Conservation (phyloP, 495 filamentous ascomycete genomes). For the Aspergillus affinis region DNA sequence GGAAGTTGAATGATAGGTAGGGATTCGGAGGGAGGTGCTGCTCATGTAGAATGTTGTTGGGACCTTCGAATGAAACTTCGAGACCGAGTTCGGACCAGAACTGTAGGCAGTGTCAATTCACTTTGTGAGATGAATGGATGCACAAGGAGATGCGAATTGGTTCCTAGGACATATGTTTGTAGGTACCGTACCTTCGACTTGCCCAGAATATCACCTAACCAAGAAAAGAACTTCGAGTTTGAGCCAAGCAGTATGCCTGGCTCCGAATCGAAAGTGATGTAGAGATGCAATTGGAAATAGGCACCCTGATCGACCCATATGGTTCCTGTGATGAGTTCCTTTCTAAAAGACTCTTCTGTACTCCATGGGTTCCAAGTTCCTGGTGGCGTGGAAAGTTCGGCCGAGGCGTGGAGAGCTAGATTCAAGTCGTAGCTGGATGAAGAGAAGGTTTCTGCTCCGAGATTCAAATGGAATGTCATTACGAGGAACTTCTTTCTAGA, state of each 20-base stretch:
- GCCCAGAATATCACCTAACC: conserved; percentile 24
- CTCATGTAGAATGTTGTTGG: conserved; percentile 1
- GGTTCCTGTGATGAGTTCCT: conserved; percentile 11
- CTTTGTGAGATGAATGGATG: background rate
- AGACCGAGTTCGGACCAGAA: conserved; percentile 39
- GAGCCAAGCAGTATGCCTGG: conserved; percentile 1
- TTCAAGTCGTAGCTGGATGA: conserved; percentile 9
- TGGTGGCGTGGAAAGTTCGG: conserved; percentile 7
- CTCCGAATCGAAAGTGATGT: conserved; percentile 11
- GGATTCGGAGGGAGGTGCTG: conserved; percentile 4
- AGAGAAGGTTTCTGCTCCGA: conserved; percentile 13
- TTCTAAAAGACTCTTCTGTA: background rate
- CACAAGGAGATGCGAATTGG: no score
- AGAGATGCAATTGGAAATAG: conserved; percentile 27
- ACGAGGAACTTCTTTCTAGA: background rate
- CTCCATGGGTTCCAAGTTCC: background rate
- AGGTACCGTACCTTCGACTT: conserved; percentile 26
- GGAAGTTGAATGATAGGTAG: conserved; percentile 28
- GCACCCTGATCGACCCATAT: conserved; percentile 36
- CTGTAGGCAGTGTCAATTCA: conserved; percentile 17
- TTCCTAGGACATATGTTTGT: background rate
- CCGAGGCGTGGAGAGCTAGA: conserved; percentile 16
- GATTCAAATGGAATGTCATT: conserved; percentile 16
- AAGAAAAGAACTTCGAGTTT: conserved; percentile 15
- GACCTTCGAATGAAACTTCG: conserved; percentile 23